Base-by-base conservation (phyloP, 2,329 filamentous ascomycete genomes). In the Fusarium pininemorale region DNA sequence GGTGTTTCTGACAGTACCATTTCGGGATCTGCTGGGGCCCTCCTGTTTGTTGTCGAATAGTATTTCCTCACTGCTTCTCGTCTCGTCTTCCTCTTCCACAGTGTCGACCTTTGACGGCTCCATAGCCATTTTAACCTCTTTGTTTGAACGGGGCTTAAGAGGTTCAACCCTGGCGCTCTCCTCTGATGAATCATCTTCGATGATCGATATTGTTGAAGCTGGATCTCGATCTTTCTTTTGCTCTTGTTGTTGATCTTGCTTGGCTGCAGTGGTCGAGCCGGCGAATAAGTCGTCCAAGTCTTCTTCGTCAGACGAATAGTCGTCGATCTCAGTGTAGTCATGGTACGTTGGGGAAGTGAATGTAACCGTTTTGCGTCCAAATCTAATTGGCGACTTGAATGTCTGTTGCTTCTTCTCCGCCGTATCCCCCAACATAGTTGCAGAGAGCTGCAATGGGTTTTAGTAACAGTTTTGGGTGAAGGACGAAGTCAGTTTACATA, bases 311-410 rank as follows among this genome's bases (percentile, higher is more conserved):
- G 90, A 91, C 3, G 94, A 97, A 80, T 95, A 97, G 62, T 97
- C 94, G 60, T 97, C 94, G 76, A 93, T 89, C 73, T 97, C 94
- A 0, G 93, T 94, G 69, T 96, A 94, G 82, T 98, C 94, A 47
- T 96, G 93, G 78, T 95, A 97, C 10, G 94, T 96, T 1, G 94
- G 94, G 3, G 93, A 89, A 10, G 94, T 89, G 78, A 98, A 98
- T 45, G 94, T 90, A 35, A 98, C 95, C 0, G 90, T 96, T 83
- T 98, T 98, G 35, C 92, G 89, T 79, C 95, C 95, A 74, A 93
- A 90, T 70, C 93, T 90, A 84, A 98, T 96, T 7, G 76, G 68
- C 4, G 93, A 92, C 82, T 94, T 96, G 68, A 98, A 87, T 2
- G 93, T 91, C 76, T 93, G 95, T 79, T 94, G 95, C 38, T 92